These are phyloP conservation scores for Fusarium sp. DNA, from an alignment of 2,329 filamentous ascomycete species.

Conservation along the genomic window DNA sequence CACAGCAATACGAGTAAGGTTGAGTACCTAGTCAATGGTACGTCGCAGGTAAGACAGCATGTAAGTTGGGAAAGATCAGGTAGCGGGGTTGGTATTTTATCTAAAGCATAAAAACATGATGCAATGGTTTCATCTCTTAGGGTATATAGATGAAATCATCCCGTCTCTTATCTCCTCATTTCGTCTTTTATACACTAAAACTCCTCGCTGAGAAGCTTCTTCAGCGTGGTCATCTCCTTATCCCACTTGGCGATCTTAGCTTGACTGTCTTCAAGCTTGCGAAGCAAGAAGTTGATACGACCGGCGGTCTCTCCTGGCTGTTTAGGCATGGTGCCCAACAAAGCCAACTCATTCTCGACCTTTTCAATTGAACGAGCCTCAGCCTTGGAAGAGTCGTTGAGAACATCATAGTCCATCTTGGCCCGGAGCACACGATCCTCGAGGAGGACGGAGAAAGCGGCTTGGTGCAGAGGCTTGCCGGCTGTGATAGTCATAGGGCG, in stretches of 20 bases:
- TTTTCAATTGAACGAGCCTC: constrained; percentile 82
- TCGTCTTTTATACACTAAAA: constrained; percentile 51
- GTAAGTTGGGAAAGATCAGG: neutral
- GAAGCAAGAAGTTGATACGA: constrained; percentile 77
- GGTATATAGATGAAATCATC: neutral
- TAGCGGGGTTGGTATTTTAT: neutral
- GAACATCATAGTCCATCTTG: constrained; percentile 76
- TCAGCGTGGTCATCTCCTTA: constrained; percentile 74
- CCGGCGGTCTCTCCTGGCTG: constrained; percentile 75
- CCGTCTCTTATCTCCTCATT: neutral
- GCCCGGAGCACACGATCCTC: constrained; percentile 78
- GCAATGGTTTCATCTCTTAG: neutral
- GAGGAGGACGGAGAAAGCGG: constrained; percentile 80
- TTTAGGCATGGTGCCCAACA: constrained; percentile 76
- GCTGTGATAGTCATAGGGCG: constrained; percentile 81
- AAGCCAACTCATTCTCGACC: constrained; percentile 78
- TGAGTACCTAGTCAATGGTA: no score
- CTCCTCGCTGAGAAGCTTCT: constrained; percentile 67
- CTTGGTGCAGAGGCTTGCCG: constrained; percentile 86
- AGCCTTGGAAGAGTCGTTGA: constrained; percentile 75
- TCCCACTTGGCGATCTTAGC: constrained; percentile 79
- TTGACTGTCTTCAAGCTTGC: constrained; percentile 80
- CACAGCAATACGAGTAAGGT: no score
- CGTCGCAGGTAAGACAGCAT: neutral
- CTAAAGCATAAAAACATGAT: neutral